These are phyloP conservation scores for Fraxinus ornus DNA, from an alignment of 305 asterid species.

Conservation along the genomic window DNA sequence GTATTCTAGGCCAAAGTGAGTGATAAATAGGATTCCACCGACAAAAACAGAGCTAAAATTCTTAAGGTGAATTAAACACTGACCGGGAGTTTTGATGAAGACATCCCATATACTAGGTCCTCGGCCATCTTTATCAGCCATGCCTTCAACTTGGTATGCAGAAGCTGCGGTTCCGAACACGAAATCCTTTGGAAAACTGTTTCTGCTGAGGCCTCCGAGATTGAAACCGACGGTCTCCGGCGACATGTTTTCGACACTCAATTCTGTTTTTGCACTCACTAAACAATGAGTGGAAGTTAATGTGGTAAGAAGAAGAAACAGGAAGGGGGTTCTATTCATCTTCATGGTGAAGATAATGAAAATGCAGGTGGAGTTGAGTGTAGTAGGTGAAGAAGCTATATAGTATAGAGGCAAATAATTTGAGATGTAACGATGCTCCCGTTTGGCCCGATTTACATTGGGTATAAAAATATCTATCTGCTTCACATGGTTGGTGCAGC, in stretches of 20 bases:
- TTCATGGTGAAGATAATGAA: constrained; percentile 16
- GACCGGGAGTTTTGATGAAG: constrained; percentile 71
- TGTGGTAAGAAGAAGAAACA: constrained; percentile 34
- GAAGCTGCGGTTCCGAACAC: constrained; percentile 87
- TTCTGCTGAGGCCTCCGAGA: constrained; percentile 51
- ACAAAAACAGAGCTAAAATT: background rate
- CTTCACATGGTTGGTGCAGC: background rate
- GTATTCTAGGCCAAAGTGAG: constrained; percentile 9
- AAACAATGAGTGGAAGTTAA: constrained; percentile 29
- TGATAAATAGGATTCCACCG: background rate
- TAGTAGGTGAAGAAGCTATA: background rate
- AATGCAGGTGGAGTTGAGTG: background rate
- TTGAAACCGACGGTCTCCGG: constrained; percentile 29
- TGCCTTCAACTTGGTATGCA: constrained; percentile 97
- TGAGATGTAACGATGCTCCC: background rate
- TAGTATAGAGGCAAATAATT: constrained; percentile 24
- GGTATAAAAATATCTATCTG: background rate
- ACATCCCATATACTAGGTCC: constrained; percentile 97
- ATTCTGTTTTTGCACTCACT: background rate
- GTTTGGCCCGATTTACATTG: background rate
- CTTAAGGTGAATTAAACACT: background rate
- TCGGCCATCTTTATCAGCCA: constrained; percentile 73
- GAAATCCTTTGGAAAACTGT: constrained; percentile 64
- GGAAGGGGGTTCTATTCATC: constrained; percentile 24
- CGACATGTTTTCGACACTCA: constrained; percentile 6